Conservation (phyloP, 768 basidiomycete species). For the Plicaturopsis crispa region DNA sequence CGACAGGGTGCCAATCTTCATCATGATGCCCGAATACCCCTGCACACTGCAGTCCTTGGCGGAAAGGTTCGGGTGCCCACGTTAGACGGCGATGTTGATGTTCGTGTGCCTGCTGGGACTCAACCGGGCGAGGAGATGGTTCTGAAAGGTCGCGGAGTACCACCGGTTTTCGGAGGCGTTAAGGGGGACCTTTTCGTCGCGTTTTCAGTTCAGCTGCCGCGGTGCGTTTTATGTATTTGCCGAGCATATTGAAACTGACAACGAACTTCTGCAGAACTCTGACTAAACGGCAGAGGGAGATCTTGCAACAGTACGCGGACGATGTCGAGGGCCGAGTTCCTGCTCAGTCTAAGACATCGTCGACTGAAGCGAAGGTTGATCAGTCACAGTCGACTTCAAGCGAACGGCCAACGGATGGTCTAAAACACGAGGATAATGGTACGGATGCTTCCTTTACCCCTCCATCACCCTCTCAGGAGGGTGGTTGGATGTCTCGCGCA, state of each 20-base stretch:
- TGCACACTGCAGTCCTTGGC: slow-evolving; percentile 89
- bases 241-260: neutral
- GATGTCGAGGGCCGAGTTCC: slow-evolving; percentile 72
- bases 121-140: slow-evolving; percentile 98
- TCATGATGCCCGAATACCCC: slow-evolving; percentile 82
- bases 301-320: slow-evolving; percentile 85
- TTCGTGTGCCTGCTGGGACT: slow-evolving; percentile 85
- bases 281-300: slow-evolving; percentile 75
- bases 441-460: slow-evolving; percentile 63
- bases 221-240: slow-evolving; percentile 43
- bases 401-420: slow-evolving; percentile 12
- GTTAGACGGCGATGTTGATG: slow-evolving; percentile 91
- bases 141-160: slow-evolving; percentile 78
- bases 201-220: slow-evolving; percentile 83
- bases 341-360: slow-evolving; percentile 7
- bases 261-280: slow-evolving; percentile 50
- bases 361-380: no score
- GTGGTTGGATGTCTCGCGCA: slow-evolving; percentile 63
- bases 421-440: slow-evolving; percentile 51
- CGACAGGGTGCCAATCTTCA: slow-evolving; percentile 90
- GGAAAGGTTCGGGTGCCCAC: slow-evolving; percentile 91
- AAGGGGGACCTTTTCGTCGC: slow-evolving; percentile 85
- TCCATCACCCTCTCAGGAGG: slow-evolving; percentile 42
- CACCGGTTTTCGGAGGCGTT: slow-evolving; percentile 47
- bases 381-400: slow-evolving; percentile 7